Evolutionary conservation across 148 eudicot species (phyloP), one percentile per base, ranked within the genome.

Genomic region (Silene latifolia): DNA sequence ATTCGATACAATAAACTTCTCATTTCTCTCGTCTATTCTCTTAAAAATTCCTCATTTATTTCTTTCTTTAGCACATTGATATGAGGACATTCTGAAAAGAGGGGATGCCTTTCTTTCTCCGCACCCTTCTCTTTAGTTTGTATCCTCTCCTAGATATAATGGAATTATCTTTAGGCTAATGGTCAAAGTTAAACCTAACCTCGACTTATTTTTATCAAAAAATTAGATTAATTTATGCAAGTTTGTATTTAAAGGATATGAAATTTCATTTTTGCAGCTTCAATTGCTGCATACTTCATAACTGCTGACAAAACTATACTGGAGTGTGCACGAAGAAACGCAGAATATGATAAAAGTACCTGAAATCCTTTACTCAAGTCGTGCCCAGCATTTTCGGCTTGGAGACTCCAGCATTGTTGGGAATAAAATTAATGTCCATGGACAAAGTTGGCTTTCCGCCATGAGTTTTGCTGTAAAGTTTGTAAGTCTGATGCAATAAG

Each of bases 281-380:
- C 94, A 20, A 89, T 93, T 71, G 93, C 98, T 35, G 79, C 98
- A 6, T 93, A 91, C 81, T 93, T 93, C 81, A 83, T 93, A 53
- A 86, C 96, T n/a, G 96, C 88, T 42, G 98, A 93, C 86, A 93
- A 93, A 83, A 88, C 96, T 47, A 90, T 90, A 73, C 69, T 90
- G 81, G 91, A 85, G 75, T 83, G 87, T 73, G 93, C 93, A 53
- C 82, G 92, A 85, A 87, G 85, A 84, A 91, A 90, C 68, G 84
- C 97, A 53, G 81, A 70, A 27, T 84, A 90, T 70, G 79, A 83
- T 61, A 80, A 32, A 75, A 63, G 67, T 53, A 67, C 80, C 57
- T 88, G 74, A 79, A 72, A 6, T 35, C 56, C 56, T 39, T 0
- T 13, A 15, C 17, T 51, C 56, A 15, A 13, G 56, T 51, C 17